Evolutionary conservation across 192 early-diverging fungal species (phyloP), one percentile per base, ranked within the genome.

Genomic region (Dissophora globulifera): DNA sequence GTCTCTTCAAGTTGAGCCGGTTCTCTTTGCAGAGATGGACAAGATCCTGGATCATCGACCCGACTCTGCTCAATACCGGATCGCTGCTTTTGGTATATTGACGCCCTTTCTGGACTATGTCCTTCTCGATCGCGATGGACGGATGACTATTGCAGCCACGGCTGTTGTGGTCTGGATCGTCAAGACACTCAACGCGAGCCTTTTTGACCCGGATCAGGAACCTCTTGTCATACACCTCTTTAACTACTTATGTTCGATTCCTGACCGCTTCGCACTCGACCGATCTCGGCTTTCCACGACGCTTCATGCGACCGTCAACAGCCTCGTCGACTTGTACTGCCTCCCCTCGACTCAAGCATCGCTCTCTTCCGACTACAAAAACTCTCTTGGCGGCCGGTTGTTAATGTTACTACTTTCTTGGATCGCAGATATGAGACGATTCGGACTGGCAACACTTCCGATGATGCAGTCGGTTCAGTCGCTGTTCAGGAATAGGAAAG

Each of bases 51-150:
- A 54, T 9, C 19, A 76, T n/a, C 50, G 31, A 41, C 46, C 53
- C 13, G 58, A 67, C n/a, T 67, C 64, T 2, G 10, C 72, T 15
- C 25, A 40, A 42, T 76, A 76, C 17, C 42, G 64, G 0, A 56
- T 56, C 17, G 45, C 57, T 3, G 64, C 62, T 23, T 57, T 76
- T 43, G 46, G 67, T 15, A 62, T 76, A 8, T 16, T 76, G 16
- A 51, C 58, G 10, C 72, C 63, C 0, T 76, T 76, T 19, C 52
- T 76, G 48, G 72, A 76, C 13, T 76, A 62, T 62, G 60, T 56
- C 29, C 16, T 76, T 29, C 47, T 76, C 55, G 72, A 76, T 45
- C 72, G 57, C 15, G 58, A 60, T 19, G 41, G 46, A 30, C 53
- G 72, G 30, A 62, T 49, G 2, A 32, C 51, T 20, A 54, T 62